These are phyloP conservation scores for Aureobasidium sp. DNA, from an alignment of 2,329 filamentous ascomycete species.

Conservation along the genomic window DNA sequence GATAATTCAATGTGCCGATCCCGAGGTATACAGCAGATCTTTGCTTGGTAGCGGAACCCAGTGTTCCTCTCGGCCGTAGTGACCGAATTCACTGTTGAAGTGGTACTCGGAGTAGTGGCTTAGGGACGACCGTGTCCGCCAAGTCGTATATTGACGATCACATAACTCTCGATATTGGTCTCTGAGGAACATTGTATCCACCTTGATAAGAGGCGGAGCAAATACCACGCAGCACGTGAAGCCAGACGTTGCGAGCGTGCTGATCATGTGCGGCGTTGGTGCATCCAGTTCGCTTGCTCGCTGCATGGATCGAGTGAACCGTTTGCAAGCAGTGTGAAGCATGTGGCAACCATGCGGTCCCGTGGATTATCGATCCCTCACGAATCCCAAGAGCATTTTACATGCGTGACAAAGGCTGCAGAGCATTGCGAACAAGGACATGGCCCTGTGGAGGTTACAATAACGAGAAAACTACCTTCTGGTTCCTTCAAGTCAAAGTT, in stretches of 20 bases:
- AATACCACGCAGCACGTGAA: not conserved
- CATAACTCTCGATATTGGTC: not conserved
- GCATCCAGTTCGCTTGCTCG: not conserved
- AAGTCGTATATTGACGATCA: not conserved
- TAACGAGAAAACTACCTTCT: no score
- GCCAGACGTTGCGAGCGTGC: not conserved
- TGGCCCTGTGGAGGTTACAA: no score
- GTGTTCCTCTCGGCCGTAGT: not conserved
- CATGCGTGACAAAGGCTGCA: not conserved
- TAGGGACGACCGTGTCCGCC: not conserved
- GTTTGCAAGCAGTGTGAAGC: not conserved
- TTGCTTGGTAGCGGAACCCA: not conserved
- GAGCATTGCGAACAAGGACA: not conserved
- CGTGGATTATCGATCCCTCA: not conserved
- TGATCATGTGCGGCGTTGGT: not conserved
- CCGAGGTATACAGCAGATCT: not conserved
- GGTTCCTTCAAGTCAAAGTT: not conserved
- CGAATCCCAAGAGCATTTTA: no score
- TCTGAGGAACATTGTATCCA: not conserved
- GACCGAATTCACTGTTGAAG: not conserved
- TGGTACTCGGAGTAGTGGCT: not conserved
- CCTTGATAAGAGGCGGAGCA: not conserved
- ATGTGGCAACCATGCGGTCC: not conserved
- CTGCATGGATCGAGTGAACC: not conserved
- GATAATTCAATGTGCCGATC: not conserved